phyloP scores from a whole-genome alignment of 345 rosid species.

The Citrus glauca region DNA sequence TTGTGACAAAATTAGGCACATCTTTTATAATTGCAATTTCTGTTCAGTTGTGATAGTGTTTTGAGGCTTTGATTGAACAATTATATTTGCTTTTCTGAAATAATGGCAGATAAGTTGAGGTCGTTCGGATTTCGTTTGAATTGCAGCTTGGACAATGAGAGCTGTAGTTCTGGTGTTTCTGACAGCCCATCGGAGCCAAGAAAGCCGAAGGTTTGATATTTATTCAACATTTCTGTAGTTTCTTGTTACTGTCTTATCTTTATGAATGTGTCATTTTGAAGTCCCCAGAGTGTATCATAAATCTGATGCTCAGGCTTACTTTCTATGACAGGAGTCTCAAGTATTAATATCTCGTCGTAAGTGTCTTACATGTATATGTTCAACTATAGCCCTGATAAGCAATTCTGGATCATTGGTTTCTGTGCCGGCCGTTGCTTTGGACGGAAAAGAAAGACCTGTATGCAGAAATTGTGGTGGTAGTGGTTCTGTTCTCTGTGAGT shows the following conservation, averaged over 20 bases:
- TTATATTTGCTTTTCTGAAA: neutral
- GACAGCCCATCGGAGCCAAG: constrained; percentile 17
- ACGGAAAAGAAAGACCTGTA: constrained; percentile 57
- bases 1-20: neutral
- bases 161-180: constrained; percentile 14
- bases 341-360: constrained; percentile 49
- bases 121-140: constrained; percentile 32
- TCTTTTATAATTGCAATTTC: neutral
- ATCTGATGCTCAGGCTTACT: neutral
- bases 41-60: neutral
- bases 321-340: constrained; percentile 37
- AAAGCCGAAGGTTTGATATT: constrained; percentile 25
- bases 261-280: neutral
- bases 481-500: constrained; percentile 88
- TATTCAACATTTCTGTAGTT: neutral
- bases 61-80: neutral
- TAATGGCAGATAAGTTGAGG: constrained; percentile 22
- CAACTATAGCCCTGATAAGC: constrained; percentile 50
- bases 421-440: constrained; percentile 41
- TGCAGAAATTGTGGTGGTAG: constrained; percentile 83
- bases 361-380: constrained; percentile 71
- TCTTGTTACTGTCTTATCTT: neutral
- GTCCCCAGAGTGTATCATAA: neutral
- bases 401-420: constrained; percentile 37
- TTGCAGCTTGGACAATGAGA: constrained; percentile 30